Base-by-base conservation (phyloP, 2,329 filamentous ascomycete genomes). In the Stachybotrys chartarum region DNA sequence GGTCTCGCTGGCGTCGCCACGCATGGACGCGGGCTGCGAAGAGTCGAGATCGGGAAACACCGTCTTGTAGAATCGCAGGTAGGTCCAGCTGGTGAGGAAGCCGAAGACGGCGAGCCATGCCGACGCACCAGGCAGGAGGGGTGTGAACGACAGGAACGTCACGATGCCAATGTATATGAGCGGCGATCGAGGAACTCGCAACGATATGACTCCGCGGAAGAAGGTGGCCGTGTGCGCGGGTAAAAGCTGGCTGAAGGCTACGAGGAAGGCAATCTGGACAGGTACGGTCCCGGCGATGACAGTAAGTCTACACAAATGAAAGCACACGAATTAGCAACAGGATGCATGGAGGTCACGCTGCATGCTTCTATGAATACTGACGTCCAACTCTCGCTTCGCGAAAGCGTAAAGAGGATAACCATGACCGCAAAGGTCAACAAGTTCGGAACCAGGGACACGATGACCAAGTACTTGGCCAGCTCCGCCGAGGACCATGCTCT, bases 211-310 rank as follows among this genome's bases (percentile, higher is more conserved):
- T 60, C 91, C 91, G 60, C 88, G 88, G 76, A 96, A 93, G 56
- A 99, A 83, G 5, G 93, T 94, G 54, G 97, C 93, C 11, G 94
- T 99, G 72, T 99, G 94, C 59, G 96, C 92, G 24, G 94, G 94
- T 42, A 97, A 88, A 52, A 99, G 89, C 73, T 99, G 94, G 75
- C 96, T 97, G 75, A 97, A 96, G 54, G 93, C 90, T 64, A 97
- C 90, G 58, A 99, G 88, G 76, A 97, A 97, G 58, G 89, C 87
- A 50, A 94, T 91, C 72, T 97, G 93, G 56, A 97, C 79, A 16
- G 92, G 86, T 60, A 96, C 87, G 55, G 91, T 92, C 63, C 94
- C 94, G 63, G 89, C 90, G 67, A 97, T 90, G 60, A 89, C 87
- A 50, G 88, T 91, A 50, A 90, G 74, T 53, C 88, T 94, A 65